A percentile compares a stretch with the other conserved stretches of the same genome.
Evolutionary conservation across 2,329 filamentous ascomycete species (phyloP).

Genomic region (Zalaria sp.): DNA sequence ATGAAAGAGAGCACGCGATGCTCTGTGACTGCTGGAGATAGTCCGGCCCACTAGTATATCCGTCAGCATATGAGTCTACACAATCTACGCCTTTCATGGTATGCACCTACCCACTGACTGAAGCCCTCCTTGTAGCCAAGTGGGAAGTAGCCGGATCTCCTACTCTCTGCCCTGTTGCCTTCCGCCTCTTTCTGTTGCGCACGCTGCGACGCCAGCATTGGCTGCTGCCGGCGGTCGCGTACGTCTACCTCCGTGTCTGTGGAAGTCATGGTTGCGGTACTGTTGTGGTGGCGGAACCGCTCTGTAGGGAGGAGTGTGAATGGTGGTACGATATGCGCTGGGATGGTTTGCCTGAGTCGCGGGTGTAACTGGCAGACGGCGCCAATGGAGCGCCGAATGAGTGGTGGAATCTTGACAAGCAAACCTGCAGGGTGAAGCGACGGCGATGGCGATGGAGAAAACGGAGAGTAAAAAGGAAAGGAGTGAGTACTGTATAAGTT

Average conservation of each 20-base stretch:
- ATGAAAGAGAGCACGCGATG: constrained; percentile 77
- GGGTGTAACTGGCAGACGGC: not conserved
- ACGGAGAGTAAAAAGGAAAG: not conserved
- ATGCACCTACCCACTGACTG: constrained; percentile 64
- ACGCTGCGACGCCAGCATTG: constrained; percentile 21
- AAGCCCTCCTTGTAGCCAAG: constrained; percentile 85
- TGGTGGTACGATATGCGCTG: no score
- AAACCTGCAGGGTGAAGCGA: not conserved
- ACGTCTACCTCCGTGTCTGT: constrained; percentile 10
- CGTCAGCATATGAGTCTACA: not conserved
- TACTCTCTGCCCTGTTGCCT: constrained; percentile 5
- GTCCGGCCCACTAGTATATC: constrained; percentile 58
- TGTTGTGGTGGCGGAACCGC: not conserved
- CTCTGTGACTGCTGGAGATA: constrained; percentile 74
- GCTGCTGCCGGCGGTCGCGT: constrained; percentile 11
- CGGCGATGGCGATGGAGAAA: not conserved
- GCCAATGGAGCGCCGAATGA: constrained; percentile 3
- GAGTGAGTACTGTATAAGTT: not conserved
- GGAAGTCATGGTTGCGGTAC: constrained; percentile 16
- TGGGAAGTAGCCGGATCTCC: constrained; percentile 45
- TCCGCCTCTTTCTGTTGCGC: constrained; percentile 12
- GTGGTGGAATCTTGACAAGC: constrained; percentile 1
- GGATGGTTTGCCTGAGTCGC: not conserved
- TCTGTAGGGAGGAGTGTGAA: no score
- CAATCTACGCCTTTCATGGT: not conserved